Conservation (phyloP, 2,329 filamentous ascomycete genomes). For the Amauroascus niger region DNA sequence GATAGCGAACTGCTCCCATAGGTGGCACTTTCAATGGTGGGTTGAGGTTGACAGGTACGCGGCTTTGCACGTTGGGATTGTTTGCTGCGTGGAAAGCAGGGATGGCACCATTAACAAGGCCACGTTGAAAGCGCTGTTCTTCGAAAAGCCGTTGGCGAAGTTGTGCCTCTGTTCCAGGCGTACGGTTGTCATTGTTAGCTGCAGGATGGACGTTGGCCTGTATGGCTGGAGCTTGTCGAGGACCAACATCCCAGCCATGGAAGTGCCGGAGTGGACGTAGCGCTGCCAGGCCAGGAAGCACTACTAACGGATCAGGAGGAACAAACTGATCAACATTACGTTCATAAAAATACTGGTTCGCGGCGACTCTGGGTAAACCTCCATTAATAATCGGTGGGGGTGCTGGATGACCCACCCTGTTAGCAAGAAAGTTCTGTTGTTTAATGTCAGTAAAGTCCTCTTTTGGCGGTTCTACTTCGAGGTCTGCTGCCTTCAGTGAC, state of each 20-base stretch:
- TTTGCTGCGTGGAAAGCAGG: neutral
- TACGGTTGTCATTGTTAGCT: neutral
- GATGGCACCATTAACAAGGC: neutral
- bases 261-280: neutral
- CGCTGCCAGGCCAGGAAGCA: neutral
- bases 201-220: neutral
- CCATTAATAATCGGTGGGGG: neutral
- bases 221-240: neutral
- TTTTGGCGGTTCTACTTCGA: conserved; percentile 47
- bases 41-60: no score
- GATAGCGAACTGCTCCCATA: neutral
- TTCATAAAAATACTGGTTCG: neutral
- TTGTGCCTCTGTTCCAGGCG: neutral
- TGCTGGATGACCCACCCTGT: neutral
- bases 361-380: neutral
- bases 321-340: neutral
- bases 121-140: neutral
- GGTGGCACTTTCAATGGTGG: no score
- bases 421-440: neutral
- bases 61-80: neutral
- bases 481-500: conserved; percentile 46
- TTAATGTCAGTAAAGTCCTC: neutral
- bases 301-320: neutral
- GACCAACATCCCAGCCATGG: neutral
- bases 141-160: neutral